phyloP scores from a whole-genome alignment of 108 stramenopile genomes.

The Skeletonema costatum region DNA sequence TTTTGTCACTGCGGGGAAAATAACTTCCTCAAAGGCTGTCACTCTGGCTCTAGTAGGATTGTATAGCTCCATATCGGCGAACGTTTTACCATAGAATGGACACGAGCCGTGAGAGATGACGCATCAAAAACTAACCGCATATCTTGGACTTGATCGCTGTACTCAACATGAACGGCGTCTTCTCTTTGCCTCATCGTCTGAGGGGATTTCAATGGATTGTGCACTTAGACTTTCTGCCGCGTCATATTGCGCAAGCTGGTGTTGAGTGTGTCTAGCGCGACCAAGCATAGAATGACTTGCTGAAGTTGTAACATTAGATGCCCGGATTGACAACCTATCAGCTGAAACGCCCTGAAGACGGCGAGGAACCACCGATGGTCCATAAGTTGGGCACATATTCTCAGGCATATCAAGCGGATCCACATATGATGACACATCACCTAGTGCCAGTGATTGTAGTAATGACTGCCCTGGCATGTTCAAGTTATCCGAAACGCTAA shows the following conservation, averaged over 20 bases:
- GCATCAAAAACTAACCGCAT: slow-evolving; percentile 31
- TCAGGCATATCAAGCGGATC: slow-evolving; percentile 10
- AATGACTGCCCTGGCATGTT: slow-evolving; percentile 9
- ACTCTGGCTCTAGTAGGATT: slow-evolving; percentile 24
- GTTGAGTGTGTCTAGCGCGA: slow-evolving; percentile 25
- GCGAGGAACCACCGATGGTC: slow-evolving; percentile 39
- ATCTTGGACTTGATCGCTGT: slow-evolving; percentile 4
- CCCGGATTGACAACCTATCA: background rate
- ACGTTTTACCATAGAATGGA: slow-evolving; percentile 26
- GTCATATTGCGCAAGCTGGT: slow-evolving; percentile 32
- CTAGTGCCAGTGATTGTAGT: slow-evolving; percentile 7
- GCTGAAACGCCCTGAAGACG: slow-evolving; percentile 3
- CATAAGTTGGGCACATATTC: slow-evolving; percentile 38
- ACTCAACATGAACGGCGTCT: slow-evolving; percentile 18
- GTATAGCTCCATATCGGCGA: slow-evolving; percentile 24
- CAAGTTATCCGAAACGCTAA: slow-evolving; percentile 19
- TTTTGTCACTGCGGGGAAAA: slow-evolving; percentile 31
- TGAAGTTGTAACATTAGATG: background rate
- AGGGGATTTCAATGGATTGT: slow-evolving; percentile 9
- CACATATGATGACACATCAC: background rate
- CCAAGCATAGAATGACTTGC: slow-evolving; percentile 9
- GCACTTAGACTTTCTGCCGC: background rate
- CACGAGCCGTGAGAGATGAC: slow-evolving; percentile 10
- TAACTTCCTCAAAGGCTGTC: slow-evolving; percentile 16
- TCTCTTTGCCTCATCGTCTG: slow-evolving; percentile 24